Base-by-base conservation (phyloP, 2,329 filamentous ascomycete genomes). In the Ophidiomyces ophidiicola region DNA sequence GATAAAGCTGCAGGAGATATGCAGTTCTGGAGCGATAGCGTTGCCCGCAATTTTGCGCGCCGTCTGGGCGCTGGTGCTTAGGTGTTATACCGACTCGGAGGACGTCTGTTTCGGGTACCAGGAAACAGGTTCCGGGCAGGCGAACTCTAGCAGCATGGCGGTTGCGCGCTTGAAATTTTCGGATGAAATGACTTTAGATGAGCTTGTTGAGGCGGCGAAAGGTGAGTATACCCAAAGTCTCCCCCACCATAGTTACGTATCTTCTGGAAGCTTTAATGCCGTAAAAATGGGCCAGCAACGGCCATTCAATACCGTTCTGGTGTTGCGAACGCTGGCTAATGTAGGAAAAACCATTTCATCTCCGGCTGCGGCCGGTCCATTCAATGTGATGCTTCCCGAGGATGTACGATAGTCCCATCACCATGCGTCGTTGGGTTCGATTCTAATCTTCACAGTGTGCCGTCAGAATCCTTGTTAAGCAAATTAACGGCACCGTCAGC, bases 51-150 rank as follows among this genome's bases (percentile, higher is more conserved):
- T 56, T 18, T 41, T 70, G 35, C 58, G 61, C 20, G 59, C 63
- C 7, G 61, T 64, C 6, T 70, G 66, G 67, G 64, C 59, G 1
- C 44, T 70, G 28, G 52, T 69, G 2, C 48, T 69, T 5, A 55
- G 62, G 26, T 60, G 58, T 32, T 69, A 68, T 45, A 63, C 64
- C n/a, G 61, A 58, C 1, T 60, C 60, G 11, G 58, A 67, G 34
- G 63, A 70, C 46, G 61, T 69, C 5, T 56, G 63, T 17, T 71
- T 69, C 50, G 68, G 64, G 17, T 61, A 59, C 38, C 53, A 61
- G 43, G 49, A 57, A 39, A 46, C 54, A 32, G 51, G 51, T 24
- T 14, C 44, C 17, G 41, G 26, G 18, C 48, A 42, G 35, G 48
- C 50, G 33, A 41, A 40, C 47, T 44, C 17, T 14, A 38, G 45